phyloP scores from a whole-genome alignment of 1,139 yeast species.

The Candida sp. region DNA sequence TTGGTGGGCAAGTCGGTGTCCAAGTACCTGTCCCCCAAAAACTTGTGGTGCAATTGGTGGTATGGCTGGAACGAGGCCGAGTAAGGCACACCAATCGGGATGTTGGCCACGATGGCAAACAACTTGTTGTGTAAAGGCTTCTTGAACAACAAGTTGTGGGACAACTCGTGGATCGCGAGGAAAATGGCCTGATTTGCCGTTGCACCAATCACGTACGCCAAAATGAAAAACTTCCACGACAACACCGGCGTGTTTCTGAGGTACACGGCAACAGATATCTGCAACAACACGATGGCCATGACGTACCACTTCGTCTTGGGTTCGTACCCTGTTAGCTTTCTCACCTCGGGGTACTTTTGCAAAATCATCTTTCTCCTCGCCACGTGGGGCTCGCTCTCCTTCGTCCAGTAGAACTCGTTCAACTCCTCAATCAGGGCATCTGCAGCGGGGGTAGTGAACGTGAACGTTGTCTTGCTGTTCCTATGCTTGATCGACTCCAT shows the following conservation, averaged over 20 bases:
- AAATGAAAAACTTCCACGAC: conserved; percentile 56
- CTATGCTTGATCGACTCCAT: conserved; percentile 33
- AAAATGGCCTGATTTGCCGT: conserved; percentile 85
- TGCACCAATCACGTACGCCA: conserved; percentile 84
- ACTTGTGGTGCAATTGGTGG: conserved; percentile 91
- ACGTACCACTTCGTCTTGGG: conserved; percentile 84
- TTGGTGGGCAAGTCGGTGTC: conserved; percentile 91
- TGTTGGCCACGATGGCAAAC: conserved; percentile 76
- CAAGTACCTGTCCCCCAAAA: conserved; percentile 81
- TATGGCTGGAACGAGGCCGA: conserved; percentile 92
- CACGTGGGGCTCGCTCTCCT: conserved; percentile 81
- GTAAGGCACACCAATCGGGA: conserved; percentile 91
- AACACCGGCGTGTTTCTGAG: conserved; percentile 61
- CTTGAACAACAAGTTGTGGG: conserved; percentile 86
- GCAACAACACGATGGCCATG: conserved; percentile 63
- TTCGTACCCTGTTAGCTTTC: conserved; percentile 84
- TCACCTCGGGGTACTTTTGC: conserved; percentile 77
- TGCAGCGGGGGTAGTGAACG: conserved; percentile 47
- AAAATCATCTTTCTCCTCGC: conserved; percentile 74
- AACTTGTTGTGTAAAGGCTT: conserved; percentile 78
- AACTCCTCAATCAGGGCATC: conserved; percentile 44
- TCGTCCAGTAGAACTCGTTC: conserved; percentile 83
- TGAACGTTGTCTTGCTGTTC: conserved; percentile 33
- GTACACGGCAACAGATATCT: conserved; percentile 63
- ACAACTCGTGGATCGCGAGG: conserved; percentile 86